Base-by-base conservation (phyloP, 257 asterid genomes). In the Parsonsia alboflavescens region DNA sequence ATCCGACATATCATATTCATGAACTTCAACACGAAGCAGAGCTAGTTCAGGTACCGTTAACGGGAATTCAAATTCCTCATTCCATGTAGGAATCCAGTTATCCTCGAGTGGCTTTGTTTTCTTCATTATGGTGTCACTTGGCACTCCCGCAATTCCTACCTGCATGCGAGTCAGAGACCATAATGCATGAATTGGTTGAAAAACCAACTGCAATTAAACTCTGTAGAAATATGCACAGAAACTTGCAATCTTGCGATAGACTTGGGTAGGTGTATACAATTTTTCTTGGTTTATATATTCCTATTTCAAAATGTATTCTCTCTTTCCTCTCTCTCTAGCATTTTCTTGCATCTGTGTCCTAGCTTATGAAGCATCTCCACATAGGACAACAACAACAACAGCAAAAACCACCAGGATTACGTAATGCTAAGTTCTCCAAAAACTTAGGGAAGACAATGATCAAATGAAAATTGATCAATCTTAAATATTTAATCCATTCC, bases 101-200 rank as follows among this genome's bases (percentile, higher is more conserved):
- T 92, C 96, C 79, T 92, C 96, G 0, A 87, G 83, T 10, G 80
- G 80, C 80, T 81, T 84, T 73, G 96, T 86, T 78, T 89, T 89
- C 88, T 86, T 86, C 97, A 89, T 92, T 57, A 80, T 68, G 30
- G 82, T 68, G 79, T 92, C 97, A 63, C 85, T 83, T 26, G 87
- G 86, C 74, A 92, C 96, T 75, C 97, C 97, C 19, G 91, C 96
- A 76, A 92, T 90, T 77, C 96, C 97, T 63, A 92, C 83, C 97
- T 92, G 88, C 65, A 68, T 19, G 52, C 12, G 49, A n/a, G 74
- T 42, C 28, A 11, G 39, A 33, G 39, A 28, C 21, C 6, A 9
- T 46, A 24, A 6, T 6, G 52, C 42, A 49, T 22, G 2, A 48
- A 19, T 22, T 36, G 15, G 33, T 44, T n/a, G 54, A 67, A 1